Base-by-base conservation (phyloP, 805 yeast species). In the Candida coleopterorum region DNA sequence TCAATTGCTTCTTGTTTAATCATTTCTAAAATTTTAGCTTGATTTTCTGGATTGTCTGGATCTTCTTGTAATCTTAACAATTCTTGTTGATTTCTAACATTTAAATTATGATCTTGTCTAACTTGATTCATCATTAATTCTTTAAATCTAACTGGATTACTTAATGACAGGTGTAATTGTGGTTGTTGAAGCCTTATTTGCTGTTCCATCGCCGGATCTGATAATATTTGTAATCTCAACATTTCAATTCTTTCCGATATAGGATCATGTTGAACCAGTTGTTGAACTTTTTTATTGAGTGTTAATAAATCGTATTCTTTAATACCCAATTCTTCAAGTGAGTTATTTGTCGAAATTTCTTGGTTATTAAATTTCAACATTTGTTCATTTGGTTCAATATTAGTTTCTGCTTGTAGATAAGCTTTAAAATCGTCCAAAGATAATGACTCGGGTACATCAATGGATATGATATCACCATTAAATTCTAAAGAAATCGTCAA, bases 1-100 rank as follows among this genome's bases (percentile, higher is more conserved):
- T 86, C 85, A 32, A 90, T 79, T 27, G 79, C 85, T 47, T 76
- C 77, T 48, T 79, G 81, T 42, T 78, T 75, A 37, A 81, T 81
- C 37, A 81, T 49, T 48, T 85, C 90, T 52, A 79, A 46, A 29
- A 86, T 79, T 45, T 72, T 71, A 15, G 68, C 70, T 48, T 83
- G 87, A 41, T 73, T 79, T 24, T 74, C 85, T 14, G 85, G 85
- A 47, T 77, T 72, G 50, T 81, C 85, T 3, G 89, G 89, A 46
- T 82, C 74, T 28, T 68, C 66, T 54, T 80, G 75, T 17, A 84
- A 51, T 29, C 69, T 58, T 24, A 60, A 57, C 43, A 79, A 58
- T 49, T 82, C 85, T 33, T 53, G 60, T 20, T 39, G 35, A 11
- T 53, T 58, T 29, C 58, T 57, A 5, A 24, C 28, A 9, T 25